phyloP scores from a whole-genome alignment of 345 rosid genomes.

The Durio zibethinus region DNA sequence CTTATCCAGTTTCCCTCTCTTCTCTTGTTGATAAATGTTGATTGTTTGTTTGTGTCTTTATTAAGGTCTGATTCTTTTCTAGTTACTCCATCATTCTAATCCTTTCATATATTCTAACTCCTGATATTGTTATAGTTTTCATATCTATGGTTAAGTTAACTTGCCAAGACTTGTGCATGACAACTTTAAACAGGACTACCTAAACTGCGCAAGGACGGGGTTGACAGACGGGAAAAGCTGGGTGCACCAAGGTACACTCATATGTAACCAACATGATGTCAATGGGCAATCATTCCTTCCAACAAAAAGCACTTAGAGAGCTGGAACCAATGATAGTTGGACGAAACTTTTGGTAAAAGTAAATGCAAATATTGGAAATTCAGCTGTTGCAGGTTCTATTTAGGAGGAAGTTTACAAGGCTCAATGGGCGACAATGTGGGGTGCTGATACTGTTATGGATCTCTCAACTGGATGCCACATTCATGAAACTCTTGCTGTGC shows the following conservation, averaged over 20 bases:
- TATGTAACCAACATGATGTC: too few relatives aligned
- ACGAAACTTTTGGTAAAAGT: constrained; percentile 95
- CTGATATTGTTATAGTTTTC: not conserved
- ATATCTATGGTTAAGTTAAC: not conserved
- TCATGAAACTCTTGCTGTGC: constrained; percentile 95
- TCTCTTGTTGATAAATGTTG: not conserved
- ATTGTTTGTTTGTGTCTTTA: not conserved
- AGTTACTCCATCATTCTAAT: not conserved
- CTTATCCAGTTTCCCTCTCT: not conserved
- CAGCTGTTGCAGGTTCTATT: constrained; percentile 91
- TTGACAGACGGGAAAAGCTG: constrained; percentile 70
- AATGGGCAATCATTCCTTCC: constrained; percentile 97
- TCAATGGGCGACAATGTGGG: constrained; percentile 99
- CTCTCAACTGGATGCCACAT: constrained; percentile 98
- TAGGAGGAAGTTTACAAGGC: constrained; percentile 99
- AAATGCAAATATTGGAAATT: constrained; percentile 96
- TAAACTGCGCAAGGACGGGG: constrained; percentile 83
- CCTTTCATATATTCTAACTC: not conserved
- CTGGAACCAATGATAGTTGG: constrained; percentile 96
- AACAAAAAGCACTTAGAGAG: constrained; percentile 94
- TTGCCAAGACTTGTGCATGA: constrained; percentile 10
- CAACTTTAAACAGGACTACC: constrained; percentile 69
- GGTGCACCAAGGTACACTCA: constrained; percentile 86
- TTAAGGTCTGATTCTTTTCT: not conserved
- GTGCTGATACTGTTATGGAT: constrained; percentile 99